Evolutionary conservation across 805 yeast species (phyloP), one percentile per base, ranked within the genome.

Genomic region (Metschnikowia aberdeeniae): DNA sequence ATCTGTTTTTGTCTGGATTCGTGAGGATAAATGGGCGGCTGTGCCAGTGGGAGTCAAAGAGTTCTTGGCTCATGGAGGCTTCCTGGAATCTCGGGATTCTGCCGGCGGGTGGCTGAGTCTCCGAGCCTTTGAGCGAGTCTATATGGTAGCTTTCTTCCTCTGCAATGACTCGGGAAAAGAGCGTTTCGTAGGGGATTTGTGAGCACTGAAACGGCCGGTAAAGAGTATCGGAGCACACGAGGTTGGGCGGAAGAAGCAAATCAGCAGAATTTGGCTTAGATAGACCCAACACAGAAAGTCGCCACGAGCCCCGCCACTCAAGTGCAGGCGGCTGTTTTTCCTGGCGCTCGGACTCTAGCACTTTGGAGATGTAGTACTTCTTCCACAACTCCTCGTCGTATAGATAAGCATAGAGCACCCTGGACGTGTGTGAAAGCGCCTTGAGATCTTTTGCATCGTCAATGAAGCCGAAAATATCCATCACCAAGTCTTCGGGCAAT

Each of bases 371-470:
- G 56, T 82, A 81, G 37, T 82, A 45, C 45, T 71, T 75, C 55
- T 84, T 84, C 97, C 97, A 89, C 20, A 85, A 53, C 41, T 89
- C 96, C 52, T 89, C 96, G 57, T 81, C 84, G 58, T 80, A 81
- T 10, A 81, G 58, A 59, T 78, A 85, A 0, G 92, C 95, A 62
- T 83, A 87, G 58, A 84, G 63, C 5, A 82, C 72, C 47, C 84
- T 75, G 3, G 95, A 86, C 2, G 81, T 64, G 43, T 76, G 79
- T 34, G 84, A 74, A 24, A 88, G 56, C 26, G 64, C 67, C 44
- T 73, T 57, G 42, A 89, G 63, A 33, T 82, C 80, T 0, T 51
- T 43, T 0, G 78, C 69, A 31, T 70, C 69, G 17, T 72, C 69
- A 3, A 89, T 51, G 42, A 66, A 73, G 1, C 75, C 66, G 3